Percentiles rank a stretch among this genome's conserved stretches.
These are phyloP conservation scores for Lunularia cruciata DNA, from an alignment of 225 moss, liverwort and hornwort genomes.

Conservation along the genomic window DNA sequence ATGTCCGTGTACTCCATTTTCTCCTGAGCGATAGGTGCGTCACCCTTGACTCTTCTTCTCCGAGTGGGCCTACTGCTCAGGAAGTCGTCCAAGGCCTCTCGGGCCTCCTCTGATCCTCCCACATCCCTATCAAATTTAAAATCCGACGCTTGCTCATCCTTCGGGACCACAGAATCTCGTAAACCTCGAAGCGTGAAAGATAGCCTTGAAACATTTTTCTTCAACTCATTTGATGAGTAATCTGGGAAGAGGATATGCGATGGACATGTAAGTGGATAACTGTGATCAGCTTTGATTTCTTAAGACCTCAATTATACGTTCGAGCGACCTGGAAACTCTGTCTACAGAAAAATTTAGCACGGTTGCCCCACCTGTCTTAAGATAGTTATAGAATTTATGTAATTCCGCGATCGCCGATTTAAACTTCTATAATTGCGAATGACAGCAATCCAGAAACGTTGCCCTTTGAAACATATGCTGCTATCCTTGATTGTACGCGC, in stretches of 20 bases:
- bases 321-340: too few species aligned
- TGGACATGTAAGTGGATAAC: too few species aligned
- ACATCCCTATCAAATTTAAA: slow-evolving; percentile 20
- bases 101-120: slow-evolving; percentile 65
- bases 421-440: too few species aligned
- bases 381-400: too few species aligned
- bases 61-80: slow-evolving; percentile 43
- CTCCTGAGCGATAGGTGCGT: slow-evolving; percentile 34
- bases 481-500: too few species aligned
- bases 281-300: too few species aligned
- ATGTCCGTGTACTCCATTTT: slow-evolving; percentile 65
- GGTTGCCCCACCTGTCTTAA: too few species aligned
- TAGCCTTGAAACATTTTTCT: slow-evolving; percentile 76
- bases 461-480: too few species aligned
- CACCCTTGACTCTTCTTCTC: slow-evolving; percentile 45
- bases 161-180: slow-evolving; percentile 37
- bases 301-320: too few species aligned
- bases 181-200: slow-evolving; percentile 57
- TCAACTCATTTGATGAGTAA: slow-evolving; percentile 74
- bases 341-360: too few species aligned
- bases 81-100: slow-evolving; percentile 75
- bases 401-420: too few species aligned
- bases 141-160: slow-evolving; percentile 14
- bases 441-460: too few species aligned
- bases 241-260: slow-evolving; percentile 35